Evolutionary conservation across 2,329 filamentous ascomycete genomes (phyloP).

Genomic region (Madurella fahalii): DNA sequence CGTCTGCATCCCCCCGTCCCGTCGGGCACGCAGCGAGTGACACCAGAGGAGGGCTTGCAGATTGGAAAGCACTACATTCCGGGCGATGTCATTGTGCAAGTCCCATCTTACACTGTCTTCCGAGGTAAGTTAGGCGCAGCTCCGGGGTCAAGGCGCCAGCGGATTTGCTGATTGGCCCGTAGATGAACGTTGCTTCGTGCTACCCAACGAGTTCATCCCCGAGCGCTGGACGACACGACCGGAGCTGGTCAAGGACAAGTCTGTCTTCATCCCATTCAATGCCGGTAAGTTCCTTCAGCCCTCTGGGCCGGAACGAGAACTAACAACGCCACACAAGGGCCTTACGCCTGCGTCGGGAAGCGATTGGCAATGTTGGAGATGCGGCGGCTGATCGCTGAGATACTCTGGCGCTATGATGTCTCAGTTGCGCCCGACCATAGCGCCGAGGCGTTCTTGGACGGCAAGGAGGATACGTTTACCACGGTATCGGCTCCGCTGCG

Average conservation of each 20-base stretch:
- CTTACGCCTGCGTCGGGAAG: conserved; percentile 15
- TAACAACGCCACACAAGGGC: not conserved
- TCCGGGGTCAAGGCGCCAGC: no score
- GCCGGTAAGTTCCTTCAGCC: not conserved
- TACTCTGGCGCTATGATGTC: conserved; percentile 22
- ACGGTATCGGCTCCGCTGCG: conserved; percentile 17
- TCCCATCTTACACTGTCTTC: conserved; percentile 23
- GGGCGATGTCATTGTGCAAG: conserved; percentile 20
- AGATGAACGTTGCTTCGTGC: conserved; percentile 13
- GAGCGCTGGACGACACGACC: conserved; percentile 20
- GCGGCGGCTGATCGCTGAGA: conserved; percentile 14
- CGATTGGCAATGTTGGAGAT: conserved; percentile 15
- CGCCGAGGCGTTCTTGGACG: conserved; percentile 21
- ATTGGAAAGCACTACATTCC: conserved; percentile 25
- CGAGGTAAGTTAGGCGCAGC: conserved; percentile 1
- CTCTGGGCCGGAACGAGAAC: not conserved
- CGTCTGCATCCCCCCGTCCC: conserved; percentile 12
- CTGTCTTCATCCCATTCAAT: conserved; percentile 15
- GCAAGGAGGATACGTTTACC: conserved; percentile 23
- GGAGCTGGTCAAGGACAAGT: conserved; percentile 7
- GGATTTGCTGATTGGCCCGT: no score
- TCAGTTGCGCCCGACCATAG: conserved; percentile 17
- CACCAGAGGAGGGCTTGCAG: conserved; percentile 30
- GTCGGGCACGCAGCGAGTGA: conserved; percentile 21
- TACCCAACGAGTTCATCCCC: conserved; percentile 19